Evolutionary conservation across 331 rosid species (phyloP), one percentile per base, ranked within the genome.

Genomic region (Cydonia oblonga): DNA sequence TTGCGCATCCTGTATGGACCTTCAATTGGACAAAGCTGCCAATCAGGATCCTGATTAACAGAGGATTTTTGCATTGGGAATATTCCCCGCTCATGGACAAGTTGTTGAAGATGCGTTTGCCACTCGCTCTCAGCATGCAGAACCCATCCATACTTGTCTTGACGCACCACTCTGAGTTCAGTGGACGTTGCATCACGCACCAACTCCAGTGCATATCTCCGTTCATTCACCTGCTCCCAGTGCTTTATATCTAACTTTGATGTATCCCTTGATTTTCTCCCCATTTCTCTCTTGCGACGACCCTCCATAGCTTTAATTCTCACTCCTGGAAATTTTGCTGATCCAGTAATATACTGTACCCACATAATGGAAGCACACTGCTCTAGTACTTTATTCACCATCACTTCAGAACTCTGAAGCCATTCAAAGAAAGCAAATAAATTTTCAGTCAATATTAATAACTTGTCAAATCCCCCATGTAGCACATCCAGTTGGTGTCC

Each of bases 91-190:
- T 96, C 97, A 79, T 92, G 99, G 66, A 96, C 91, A 82, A 96
- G 99, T 77, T 96, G 90, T 77, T 96, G 96, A 25, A 96, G 93
- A 90, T 88, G 96, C 75, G 88, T 86, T 80, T 90, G 92, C 99
- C 99, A 96, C 87, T 88, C 96, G 63, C 99, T 96, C 90, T 96
- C 99, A 63, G 99, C 99, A 84, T 96, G 99, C 62, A 96, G 90
- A 90, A 96, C 89, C 99, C 99, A 96, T 38, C 99, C 99, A 77
- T 96, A 96, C 81, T 96, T 96, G 81, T 96, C 97, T 76, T 96
- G 99, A 82, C 99, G 91, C 66, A 96, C 96, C 78, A 96, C 96
- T 86, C 97, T 92, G 81, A 96, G 82, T 85, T 88, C 99, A 6
- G 99, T 88, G 69, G 99, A 87, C 97, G 92, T 88, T 67, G 96